These are phyloP conservation scores for Silene noctiflora DNA, from an alignment of 179 eudicot genomes.

Conservation along the genomic window DNA sequence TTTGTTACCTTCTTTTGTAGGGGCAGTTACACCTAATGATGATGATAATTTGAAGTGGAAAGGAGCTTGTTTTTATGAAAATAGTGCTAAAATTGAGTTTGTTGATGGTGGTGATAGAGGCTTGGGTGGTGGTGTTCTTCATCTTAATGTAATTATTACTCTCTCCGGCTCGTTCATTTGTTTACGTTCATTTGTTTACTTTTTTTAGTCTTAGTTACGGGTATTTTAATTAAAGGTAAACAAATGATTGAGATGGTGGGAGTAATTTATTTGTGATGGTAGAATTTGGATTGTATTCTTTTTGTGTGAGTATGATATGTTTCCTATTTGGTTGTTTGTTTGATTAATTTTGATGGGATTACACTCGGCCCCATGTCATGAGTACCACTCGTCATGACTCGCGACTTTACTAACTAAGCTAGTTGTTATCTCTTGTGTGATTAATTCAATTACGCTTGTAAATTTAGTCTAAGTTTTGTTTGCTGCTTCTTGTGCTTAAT, in stretches of 20 bases:
- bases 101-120: conserved; percentile 46
- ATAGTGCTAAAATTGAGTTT: conserved; percentile 63
- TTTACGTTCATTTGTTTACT: not conserved
- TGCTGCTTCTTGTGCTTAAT: not conserved
- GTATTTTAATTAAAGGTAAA: no score
- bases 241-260: no score
- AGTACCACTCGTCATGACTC: no score
- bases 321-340: not conserved
- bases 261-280: not conserved
- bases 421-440: no score
- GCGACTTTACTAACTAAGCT: no score
- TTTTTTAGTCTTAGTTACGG: not conserved
- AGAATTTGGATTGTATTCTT: not conserved
- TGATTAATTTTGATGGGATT: not conserved
- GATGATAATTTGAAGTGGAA: conserved; percentile 63
- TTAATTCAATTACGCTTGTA: no score
- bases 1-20: conserved; percentile 79
- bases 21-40: conserved; percentile 53
- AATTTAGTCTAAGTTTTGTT: no score
- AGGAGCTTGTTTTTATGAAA: conserved; percentile 79
- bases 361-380: no score
- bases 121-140: conserved; percentile 75
- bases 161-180: not conserved
- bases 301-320: not conserved
- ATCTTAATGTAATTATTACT: conserved; percentile 44